phyloP scores from a whole-genome alignment of 345 rosid species.

The Trapa bicornis region DNA sequence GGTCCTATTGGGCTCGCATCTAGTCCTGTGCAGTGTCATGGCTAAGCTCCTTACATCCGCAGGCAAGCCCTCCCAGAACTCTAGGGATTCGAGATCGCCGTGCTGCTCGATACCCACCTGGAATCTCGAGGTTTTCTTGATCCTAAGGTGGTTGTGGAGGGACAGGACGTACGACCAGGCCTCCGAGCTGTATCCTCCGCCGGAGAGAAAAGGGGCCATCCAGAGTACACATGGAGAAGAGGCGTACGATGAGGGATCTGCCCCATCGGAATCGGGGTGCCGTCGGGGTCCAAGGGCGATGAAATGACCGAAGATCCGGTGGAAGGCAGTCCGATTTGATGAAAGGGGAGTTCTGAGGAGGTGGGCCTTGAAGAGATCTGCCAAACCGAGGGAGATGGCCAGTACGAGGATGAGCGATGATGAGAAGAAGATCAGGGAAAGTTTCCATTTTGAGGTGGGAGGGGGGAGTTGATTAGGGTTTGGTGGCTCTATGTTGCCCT shows the following conservation, averaged over 20 bases:
- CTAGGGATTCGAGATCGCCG: conserved; percentile 52
- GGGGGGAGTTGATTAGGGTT: not conserved
- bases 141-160: conserved; percentile 17
- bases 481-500: not conserved
- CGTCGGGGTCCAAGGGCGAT: conserved; percentile 10
- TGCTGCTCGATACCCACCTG: conserved; percentile 57
- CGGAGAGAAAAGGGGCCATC: conserved; percentile 91
- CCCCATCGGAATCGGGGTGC: conserved; percentile 2
- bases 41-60: conserved; percentile 29
- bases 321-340: conserved; percentile 20
- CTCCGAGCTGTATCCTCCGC: conserved; percentile 92
- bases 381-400: conserved; percentile 29
- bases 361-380: conserved; percentile 22
- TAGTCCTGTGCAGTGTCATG: conserved; percentile 29
- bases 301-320: conserved; percentile 14
- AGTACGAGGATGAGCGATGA: conserved; percentile 31
- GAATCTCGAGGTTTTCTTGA: conserved; percentile 26
- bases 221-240: conserved; percentile 55
- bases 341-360: conserved; percentile 26
- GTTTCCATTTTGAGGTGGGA: conserved; percentile 16
- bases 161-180: conserved; percentile 73
- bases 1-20: conserved; percentile 47
- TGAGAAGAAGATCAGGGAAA: conserved; percentile 17
- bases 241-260: conserved; percentile 3
- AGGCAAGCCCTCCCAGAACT: conserved; percentile 71